Percentiles rank a stretch among this genome's conserved stretches.
Conservation (phyloP, 768 basidiomycete species). For the Trametes punicea region DNA sequence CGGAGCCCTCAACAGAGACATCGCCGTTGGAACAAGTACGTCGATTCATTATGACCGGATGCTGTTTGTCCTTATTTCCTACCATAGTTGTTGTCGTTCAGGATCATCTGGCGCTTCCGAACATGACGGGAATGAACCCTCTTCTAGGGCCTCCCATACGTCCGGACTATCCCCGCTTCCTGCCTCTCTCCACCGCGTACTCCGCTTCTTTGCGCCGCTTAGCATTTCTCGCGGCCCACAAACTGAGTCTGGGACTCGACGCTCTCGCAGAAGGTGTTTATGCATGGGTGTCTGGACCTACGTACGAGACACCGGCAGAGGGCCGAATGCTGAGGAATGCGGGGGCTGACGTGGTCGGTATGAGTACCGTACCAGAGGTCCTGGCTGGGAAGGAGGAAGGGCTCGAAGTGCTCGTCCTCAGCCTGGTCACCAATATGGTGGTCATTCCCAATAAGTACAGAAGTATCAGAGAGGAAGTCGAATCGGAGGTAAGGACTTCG, state of each 20-base stretch:
- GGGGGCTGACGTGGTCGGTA: conserved; percentile 90
- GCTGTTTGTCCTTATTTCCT: background rate
- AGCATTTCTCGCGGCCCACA: conserved; percentile 67
- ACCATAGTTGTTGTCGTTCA: conserved; percentile 72
- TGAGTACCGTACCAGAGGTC: conserved; percentile 92
- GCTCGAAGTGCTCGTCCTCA: conserved; percentile 72
- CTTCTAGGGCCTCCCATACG: conserved; percentile 69
- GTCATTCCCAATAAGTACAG: conserved; percentile 65
- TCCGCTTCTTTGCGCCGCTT: conserved; percentile 66
- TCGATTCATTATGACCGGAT: conserved; percentile 1
- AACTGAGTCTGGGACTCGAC: conserved; percentile 48
- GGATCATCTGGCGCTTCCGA: conserved; percentile 82
- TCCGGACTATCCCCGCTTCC: conserved; percentile 64
- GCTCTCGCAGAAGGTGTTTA: conserved; percentile 81
- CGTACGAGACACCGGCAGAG: conserved; percentile 88
- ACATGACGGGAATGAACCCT: conserved; percentile 73
- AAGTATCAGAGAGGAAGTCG: conserved; percentile 70
- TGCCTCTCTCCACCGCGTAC: conserved; percentile 84
- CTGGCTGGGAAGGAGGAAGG: conserved; percentile 75
- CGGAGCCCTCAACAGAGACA: conserved; percentile 69
- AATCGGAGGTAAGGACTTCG: conserved; percentile 58
- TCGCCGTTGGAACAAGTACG: conserved; percentile 81
- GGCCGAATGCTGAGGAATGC: conserved; percentile 69
- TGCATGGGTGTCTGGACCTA: conserved; percentile 88
- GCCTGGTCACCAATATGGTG: conserved; percentile 84